Base-by-base conservation (phyloP, 2,329 filamentous ascomycete species). In the Fusarium verticillioides region DNA sequence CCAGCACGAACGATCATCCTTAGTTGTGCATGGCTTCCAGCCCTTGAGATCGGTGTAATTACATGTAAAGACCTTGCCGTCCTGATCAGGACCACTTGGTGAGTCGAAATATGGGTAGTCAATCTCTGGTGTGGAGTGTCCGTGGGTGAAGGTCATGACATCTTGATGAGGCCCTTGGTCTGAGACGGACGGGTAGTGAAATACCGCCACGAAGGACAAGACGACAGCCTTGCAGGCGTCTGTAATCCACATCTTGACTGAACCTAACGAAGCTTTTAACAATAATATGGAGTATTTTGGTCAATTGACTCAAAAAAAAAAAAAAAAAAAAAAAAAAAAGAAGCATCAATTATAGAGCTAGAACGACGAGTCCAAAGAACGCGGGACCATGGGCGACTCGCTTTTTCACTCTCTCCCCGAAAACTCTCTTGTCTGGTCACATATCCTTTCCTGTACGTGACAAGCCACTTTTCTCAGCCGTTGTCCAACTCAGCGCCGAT, bases 161-260 rank as follows among this genome's bases (percentile, higher is more conserved):
- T 66, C 61, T 43, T 66, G 61, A 9, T 49, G 61, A 3, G 32
- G 37, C 2, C 49, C 61, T 2, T 66, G 5, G 8, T 40, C 23
- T 18, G 61, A 28, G 7, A 59, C 23, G 6, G 30, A 28, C 3
- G 63, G 61, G 12, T 40, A 59, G 43, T 66, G 37, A 7, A 66
- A 66, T 21, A 59, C 49, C 9, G 63, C 61, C 10, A 66, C 61
- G 6, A 66, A 59, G 7, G 40, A 49, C 6, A 66, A 12, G 7
- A 66, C 30, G 9, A 59, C 34, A 30, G 63, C 61, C 32, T 66
- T 66, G 16, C 63, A 66, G 19, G 42, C 43, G 21, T 66, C 61
- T 9, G 49, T 49, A 23, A 66, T 59, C 61, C 63, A 66, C 63
- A 66, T 66, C 4, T 26, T 49, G 26, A n/a, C 3, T 7, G n/a